Percentiles rank a stretch among this genome's conserved stretches.
Conservation (phyloP, 2,329 filamentous ascomycete genomes). For the Sporothrix dimorphospora region DNA sequence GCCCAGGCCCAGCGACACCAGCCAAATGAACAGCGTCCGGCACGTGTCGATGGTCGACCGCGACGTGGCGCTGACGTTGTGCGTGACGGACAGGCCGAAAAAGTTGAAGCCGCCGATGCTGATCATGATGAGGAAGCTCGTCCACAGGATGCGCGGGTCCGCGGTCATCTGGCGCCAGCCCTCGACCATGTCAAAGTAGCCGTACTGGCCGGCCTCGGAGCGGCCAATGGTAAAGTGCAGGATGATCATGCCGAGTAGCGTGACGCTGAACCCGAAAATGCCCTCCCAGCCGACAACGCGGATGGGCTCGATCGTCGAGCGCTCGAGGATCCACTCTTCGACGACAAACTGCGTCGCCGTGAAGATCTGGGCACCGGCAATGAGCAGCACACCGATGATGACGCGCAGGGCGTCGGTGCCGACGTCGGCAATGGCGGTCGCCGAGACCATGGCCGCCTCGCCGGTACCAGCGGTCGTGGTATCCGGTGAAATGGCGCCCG, state of each 20-base stretch:
- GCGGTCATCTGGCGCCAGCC: constrained; percentile 80
- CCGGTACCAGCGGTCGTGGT: constrained; percentile 48
- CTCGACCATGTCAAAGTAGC: constrained; percentile 89
- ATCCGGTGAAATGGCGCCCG: constrained; percentile 79
- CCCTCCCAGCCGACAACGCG: constrained; percentile 97
- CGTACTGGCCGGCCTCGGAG: constrained; percentile 72
- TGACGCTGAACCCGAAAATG: constrained; percentile 83
- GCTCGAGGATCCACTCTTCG: constrained; percentile 86
- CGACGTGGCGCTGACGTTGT: constrained; percentile 85
- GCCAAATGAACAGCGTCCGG: constrained; percentile 96
- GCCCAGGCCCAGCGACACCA: constrained; percentile 86
- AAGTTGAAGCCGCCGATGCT: constrained; percentile 99
- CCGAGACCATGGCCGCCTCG: constrained; percentile 31
- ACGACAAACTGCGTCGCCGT: constrained; percentile 95
- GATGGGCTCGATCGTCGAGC: constrained; percentile 71
- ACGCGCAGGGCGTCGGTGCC: constrained; percentile 62
- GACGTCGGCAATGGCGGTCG: constrained; percentile 41
- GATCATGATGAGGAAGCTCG: constrained; percentile 91
- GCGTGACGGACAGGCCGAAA: constrained; percentile 92
- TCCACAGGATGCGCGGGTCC: constrained; percentile 70
- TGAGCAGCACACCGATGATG: constrained; percentile 82
- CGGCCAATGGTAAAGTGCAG: constrained; percentile 77
- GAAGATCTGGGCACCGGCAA: constrained; percentile 94
- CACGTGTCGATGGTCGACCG: constrained; percentile 97
- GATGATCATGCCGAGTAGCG: constrained; percentile 75